Evolutionary conservation across 1,139 yeast species (phyloP).

Genomic region (Petasospora rhodanensis): DNA sequence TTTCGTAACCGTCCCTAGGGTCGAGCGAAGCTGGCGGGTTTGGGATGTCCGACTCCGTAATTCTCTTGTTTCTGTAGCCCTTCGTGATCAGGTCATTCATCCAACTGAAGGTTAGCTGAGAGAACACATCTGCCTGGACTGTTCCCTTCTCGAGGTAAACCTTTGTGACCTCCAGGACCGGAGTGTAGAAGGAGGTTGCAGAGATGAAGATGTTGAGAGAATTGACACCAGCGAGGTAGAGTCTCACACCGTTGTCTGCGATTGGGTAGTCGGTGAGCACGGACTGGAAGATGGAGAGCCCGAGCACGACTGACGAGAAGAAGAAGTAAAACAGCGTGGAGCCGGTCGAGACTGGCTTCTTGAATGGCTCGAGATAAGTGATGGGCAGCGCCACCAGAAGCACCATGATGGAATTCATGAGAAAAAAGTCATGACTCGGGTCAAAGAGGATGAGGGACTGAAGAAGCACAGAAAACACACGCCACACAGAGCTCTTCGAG

Average conservation of each 20-base stretch:
- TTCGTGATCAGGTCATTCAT: conserved; percentile 51
- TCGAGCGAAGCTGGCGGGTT: conserved; percentile 46
- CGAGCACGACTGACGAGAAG: conserved; percentile 19
- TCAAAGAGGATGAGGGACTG: conserved; percentile 28
- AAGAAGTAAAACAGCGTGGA: conserved; percentile 29
- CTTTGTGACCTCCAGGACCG: conserved; percentile 41
- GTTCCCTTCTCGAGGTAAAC: conserved; percentile 32
- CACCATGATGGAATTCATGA: conserved; percentile 23
- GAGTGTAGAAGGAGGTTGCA: conserved; percentile 37
- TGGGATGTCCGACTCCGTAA: conserved; percentile 49
- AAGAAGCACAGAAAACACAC: no score
- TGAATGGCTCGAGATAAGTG: conserved; percentile 28
- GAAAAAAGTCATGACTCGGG: conserved; percentile 9
- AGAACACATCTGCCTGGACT: conserved; percentile 44
- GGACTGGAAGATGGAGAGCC: conserved; percentile 27
- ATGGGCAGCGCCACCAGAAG: conserved; percentile 29
- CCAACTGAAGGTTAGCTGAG: conserved; percentile 55
- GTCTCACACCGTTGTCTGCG: conserved; percentile 21
- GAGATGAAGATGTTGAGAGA: conserved; percentile 35
- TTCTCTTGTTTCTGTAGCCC: conserved; percentile 42
- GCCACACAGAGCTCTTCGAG: no score
- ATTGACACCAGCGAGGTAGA: conserved; percentile 26
- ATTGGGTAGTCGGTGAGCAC: conserved; percentile 25
- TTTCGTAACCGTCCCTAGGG: conserved; percentile 34
- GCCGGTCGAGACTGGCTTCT: conserved; percentile 30